Evolutionary conservation across 441 rosid genomes (phyloP).

Genomic region (Eruca vesicaria): DNA sequence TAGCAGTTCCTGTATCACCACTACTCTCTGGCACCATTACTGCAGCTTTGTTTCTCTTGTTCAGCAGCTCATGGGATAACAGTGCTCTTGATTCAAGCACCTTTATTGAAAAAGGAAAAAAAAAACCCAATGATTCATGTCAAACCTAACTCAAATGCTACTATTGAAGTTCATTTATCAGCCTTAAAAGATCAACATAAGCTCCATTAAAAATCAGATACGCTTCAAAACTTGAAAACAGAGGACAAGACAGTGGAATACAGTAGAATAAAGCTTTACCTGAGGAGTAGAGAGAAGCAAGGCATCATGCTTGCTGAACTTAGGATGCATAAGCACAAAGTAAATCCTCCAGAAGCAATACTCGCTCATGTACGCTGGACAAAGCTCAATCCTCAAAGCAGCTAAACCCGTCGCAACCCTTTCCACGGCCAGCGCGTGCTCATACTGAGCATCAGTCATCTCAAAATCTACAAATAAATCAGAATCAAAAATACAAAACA

Average conservation of each 20-base stretch:
- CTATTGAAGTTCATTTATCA: background rate
- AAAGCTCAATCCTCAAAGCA: constrained; percentile 76
- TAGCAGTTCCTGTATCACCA: constrained; percentile 33
- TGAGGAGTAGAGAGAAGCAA: constrained; percentile 76
- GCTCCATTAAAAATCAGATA: background rate
- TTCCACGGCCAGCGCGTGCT: constrained; percentile 87
- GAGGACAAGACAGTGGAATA: background rate
- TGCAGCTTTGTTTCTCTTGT: constrained; percentile 38
- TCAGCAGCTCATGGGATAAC: constrained; percentile 55
- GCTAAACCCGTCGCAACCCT: constrained; percentile 67
- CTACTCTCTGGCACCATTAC: constrained; percentile 31
- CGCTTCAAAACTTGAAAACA: background rate
- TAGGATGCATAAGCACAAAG: constrained; percentile 86
- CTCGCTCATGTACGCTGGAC: constrained; percentile 85
- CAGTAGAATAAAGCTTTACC: constrained; percentile 44
- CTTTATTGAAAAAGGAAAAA: constrained; percentile 36
- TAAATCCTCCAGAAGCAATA: constrained; percentile 93
- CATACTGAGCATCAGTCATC: constrained; percentile 86
- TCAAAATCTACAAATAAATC: constrained; percentile 67
- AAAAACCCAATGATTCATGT: constrained; percentile 10
- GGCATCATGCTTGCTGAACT: constrained; percentile 69
- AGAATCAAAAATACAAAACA: background rate
- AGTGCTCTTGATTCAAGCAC: constrained; percentile 73
- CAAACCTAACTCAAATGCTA: background rate
- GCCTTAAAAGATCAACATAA: background rate